These are phyloP conservation scores for Fusarium subglutinans DNA, from an alignment of 2,329 filamentous ascomycete genomes.

Conservation along the genomic window DNA sequence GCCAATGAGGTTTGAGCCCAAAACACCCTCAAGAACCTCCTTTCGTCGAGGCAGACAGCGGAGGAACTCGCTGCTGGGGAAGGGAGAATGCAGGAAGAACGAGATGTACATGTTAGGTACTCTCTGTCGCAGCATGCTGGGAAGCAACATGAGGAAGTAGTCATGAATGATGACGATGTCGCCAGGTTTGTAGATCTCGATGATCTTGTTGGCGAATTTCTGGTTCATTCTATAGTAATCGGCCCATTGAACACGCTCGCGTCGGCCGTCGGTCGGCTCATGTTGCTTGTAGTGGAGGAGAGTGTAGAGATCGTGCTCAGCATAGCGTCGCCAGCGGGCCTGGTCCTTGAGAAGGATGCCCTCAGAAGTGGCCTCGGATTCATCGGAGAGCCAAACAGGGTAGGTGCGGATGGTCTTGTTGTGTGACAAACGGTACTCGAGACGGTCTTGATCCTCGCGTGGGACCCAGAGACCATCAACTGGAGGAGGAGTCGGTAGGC, in stretches of 20 bases:
- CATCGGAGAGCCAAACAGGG: constrained; percentile 89
- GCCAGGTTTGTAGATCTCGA: constrained; percentile 89
- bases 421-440: constrained; percentile 78
- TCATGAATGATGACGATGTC: constrained; percentile 94
- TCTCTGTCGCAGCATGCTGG: constrained; percentile 86
- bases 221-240: constrained; percentile 95
- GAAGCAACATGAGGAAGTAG: constrained; percentile 90
- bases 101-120: constrained; percentile 91
- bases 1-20: constrained; percentile 91
- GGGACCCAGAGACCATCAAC: constrained; percentile 77
- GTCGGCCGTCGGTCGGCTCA: constrained; percentile 84
- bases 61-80: constrained; percentile 95
- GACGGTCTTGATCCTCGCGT: constrained; percentile 72
- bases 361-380: constrained; percentile 71
- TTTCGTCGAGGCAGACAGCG: constrained; percentile 88
- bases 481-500: constrained; percentile 65
- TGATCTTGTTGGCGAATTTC: constrained; percentile 88
- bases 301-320: constrained; percentile 90
- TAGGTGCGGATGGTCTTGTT: constrained; percentile 81
- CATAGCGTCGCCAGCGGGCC: constrained; percentile 86
- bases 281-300: constrained; percentile 97
- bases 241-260: constrained; percentile 84
- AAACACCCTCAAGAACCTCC: constrained; percentile 87
- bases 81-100: constrained; percentile 93
- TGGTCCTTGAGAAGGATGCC: constrained; percentile 84